phyloP scores from a whole-genome alignment of 1,139 yeast species.

The Pichia sp. region DNA sequence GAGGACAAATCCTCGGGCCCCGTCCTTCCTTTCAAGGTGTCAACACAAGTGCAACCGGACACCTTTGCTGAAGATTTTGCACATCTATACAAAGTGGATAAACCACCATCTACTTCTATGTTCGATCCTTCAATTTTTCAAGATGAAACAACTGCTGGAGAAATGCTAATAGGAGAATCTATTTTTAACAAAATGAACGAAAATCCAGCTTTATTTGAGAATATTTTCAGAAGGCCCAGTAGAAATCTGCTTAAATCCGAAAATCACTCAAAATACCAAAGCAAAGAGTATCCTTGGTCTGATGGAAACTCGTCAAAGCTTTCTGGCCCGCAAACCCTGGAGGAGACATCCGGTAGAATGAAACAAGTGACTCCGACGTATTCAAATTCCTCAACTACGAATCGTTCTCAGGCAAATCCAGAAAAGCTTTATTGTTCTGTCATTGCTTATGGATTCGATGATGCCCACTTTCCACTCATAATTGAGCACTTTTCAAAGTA shows the following conservation, averaged over 20 bases:
- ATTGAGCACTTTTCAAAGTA: conserved; percentile 74
- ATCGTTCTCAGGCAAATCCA: not conserved
- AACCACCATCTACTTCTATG: conserved; percentile 60
- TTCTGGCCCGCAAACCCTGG: not conserved
- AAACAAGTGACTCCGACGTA: not conserved
- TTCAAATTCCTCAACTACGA: not conserved
- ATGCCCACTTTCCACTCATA: conserved; percentile 61
- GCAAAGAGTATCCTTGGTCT: conserved; percentile 14
- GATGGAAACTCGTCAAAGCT: not conserved
- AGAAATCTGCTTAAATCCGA: conserved; percentile 18
- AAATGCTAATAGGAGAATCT: conserved; percentile 24
- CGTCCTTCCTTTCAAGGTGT: conserved; percentile 26
- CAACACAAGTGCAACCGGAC: conserved; percentile 25
- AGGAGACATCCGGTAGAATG: not conserved
- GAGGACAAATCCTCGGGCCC: conserved; percentile 23
- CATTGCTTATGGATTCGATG: conserved; percentile 85
- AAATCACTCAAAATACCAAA: not conserved
- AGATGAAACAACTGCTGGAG: conserved; percentile 33
- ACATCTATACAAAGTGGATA: conserved; percentile 35
- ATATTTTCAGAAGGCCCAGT: conserved; percentile 41
- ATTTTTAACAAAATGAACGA: conserved; percentile 25
- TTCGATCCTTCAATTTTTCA: conserved; percentile 49
- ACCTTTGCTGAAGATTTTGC: conserved; percentile 24
- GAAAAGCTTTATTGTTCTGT: conserved; percentile 54
- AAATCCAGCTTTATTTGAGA: conserved; percentile 46